Conservation (phyloP, 106 monocot species). For the Phalaenopsis aphrodite region DNA sequence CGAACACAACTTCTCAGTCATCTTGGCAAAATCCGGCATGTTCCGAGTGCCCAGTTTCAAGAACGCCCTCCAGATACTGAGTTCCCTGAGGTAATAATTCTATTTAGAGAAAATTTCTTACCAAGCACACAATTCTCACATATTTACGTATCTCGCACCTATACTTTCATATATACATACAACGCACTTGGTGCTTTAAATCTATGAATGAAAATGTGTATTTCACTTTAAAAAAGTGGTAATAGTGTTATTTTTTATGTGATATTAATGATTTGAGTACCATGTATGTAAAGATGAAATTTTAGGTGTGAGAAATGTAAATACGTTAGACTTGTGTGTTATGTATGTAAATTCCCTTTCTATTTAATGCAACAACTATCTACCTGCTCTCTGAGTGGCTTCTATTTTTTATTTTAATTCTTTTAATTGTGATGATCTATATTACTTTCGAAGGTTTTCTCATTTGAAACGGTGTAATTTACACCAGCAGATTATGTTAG, state of each 20-base stretch:
- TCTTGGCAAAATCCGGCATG: slow-evolving; percentile 55
- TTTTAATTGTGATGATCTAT: background rate
- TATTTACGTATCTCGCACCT: no score
- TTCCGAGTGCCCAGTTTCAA: slow-evolving; percentile 68
- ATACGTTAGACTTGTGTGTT: no score
- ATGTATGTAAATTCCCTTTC: background rate
- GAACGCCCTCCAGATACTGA: slow-evolving; percentile 60
- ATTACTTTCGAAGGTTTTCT: background rate
- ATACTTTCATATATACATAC: no score
- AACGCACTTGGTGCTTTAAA: no score
- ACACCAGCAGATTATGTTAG: background rate
- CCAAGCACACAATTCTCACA: no score
- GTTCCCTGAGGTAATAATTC: slow-evolving; percentile 43
- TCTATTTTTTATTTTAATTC: background rate
- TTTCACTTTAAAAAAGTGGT: no score
- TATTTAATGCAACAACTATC: background rate
- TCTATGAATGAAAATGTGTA: no score
- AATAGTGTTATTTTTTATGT: no score
- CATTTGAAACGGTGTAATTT: background rate
- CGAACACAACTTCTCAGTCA: slow-evolving; percentile 40
- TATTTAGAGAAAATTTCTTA: background rate
- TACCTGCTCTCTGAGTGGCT: background rate
- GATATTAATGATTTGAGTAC: no score
- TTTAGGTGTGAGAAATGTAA: no score
- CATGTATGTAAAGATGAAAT: no score